These are phyloP conservation scores for Sarocladium strictum DNA, from an alignment of 2,329 filamentous ascomycete genomes.

Conservation along the genomic window DNA sequence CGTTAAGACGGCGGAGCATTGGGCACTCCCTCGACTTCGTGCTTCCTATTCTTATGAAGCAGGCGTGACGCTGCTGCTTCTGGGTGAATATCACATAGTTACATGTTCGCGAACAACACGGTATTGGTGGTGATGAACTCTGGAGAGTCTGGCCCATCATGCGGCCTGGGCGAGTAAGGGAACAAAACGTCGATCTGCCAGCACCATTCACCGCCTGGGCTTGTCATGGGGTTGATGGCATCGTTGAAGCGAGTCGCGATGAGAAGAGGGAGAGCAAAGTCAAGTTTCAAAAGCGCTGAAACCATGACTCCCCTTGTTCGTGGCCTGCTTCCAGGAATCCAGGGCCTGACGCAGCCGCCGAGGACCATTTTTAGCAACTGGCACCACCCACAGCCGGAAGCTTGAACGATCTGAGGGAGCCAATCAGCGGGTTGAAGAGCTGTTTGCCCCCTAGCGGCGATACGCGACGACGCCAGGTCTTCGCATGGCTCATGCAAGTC, in stretches of 20 bases:
- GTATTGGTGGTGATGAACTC: not conserved
- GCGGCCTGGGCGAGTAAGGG: not conserved
- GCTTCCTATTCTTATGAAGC: not conserved
- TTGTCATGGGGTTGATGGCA: too few relatives aligned
- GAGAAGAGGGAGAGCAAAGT: not conserved
- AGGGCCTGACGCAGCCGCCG: constrained; percentile 14
- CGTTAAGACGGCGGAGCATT: not conserved
- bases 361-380: constrained; percentile 6
- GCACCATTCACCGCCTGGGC: not conserved
- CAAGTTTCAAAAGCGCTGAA: constrained; percentile 5
- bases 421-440: constrained; percentile 27
- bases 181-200: constrained; percentile 1
- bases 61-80: not conserved
- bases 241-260: too few relatives aligned
- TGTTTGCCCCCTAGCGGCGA: constrained; percentile 16
- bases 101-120: not conserved
- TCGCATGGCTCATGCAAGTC: not conserved
- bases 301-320: not conserved
- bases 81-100: not conserved
- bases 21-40: not conserved
- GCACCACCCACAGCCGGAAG: not conserved
- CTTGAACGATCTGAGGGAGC: constrained; percentile 15
- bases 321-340: constrained; percentile 22
- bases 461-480: constrained; percentile 12
- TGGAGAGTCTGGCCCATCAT: not conserved